Evolutionary conservation across 1,284 basidiomycete genomes (phyloP).

Genomic region (Spongiforma sp.): DNA sequence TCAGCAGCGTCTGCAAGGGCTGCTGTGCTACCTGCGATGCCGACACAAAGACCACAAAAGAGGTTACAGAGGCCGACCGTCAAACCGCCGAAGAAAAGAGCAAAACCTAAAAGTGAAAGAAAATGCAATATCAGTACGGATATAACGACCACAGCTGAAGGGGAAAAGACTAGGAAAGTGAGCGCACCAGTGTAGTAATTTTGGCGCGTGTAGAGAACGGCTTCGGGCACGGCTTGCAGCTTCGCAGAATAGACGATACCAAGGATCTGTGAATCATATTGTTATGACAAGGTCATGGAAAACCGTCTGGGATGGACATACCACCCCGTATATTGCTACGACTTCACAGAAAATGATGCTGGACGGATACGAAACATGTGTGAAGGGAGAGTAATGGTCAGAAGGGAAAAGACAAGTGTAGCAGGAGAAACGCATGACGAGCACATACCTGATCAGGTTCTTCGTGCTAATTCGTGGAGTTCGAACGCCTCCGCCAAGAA

Average conservation of each 20-base stretch:
- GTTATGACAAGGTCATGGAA: background rate
- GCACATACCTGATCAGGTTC: constrained; percentile 89
- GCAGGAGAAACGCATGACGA: background rate
- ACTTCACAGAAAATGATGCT: constrained; percentile 99
- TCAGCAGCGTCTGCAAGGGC: constrained; percentile 94
- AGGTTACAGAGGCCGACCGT: constrained; percentile 92
- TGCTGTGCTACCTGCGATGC: constrained; percentile 91
- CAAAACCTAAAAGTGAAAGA: constrained; percentile 63
- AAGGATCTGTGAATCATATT: constrained; percentile 66
- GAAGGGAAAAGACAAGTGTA: background rate
- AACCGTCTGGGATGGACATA: constrained; percentile 46
- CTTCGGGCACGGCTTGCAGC: constrained; percentile 64
- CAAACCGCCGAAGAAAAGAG: constrained; percentile 94
- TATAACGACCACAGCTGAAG: background rate
- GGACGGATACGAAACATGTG: background rate
- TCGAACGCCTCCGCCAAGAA: constrained; percentile 94
- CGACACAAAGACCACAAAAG: constrained; percentile 91
- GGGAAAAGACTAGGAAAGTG: background rate
- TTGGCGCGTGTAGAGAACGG: constrained; percentile 72
- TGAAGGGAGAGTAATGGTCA: background rate
- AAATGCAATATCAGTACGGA: background rate
- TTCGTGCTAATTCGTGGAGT: constrained; percentile 96
- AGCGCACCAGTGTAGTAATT: constrained; percentile 91
- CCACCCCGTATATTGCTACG: constrained; percentile 95
- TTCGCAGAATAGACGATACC: constrained; percentile 93